A percentile compares a stretch with the other conserved stretches of the same genome.
Conservation (phyloP, 2,329 filamentous ascomycete species). For the Pseudocercospora pini-densiflorae region DNA sequence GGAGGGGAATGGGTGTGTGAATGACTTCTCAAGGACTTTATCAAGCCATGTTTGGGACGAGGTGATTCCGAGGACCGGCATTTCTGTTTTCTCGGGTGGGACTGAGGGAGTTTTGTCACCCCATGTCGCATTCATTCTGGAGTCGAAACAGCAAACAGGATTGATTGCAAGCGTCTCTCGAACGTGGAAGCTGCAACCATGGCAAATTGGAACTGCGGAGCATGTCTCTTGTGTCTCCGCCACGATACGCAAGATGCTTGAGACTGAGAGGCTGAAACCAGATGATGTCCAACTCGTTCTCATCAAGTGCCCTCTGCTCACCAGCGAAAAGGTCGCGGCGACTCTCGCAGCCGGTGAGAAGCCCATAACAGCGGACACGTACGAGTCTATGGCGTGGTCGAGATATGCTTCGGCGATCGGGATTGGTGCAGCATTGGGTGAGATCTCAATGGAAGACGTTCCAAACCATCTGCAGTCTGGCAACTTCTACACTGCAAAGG, state of each 20-base stretch:
- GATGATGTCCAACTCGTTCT: conserved; percentile 14
- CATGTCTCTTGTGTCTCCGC: conserved; percentile 11
- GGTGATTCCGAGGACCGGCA: conserved; percentile 8
- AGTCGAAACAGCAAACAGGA: conserved; percentile 10
- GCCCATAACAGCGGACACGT: conserved; percentile 12
- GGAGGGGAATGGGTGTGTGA: conserved; percentile 21
- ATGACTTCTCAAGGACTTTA: conserved; percentile 16
- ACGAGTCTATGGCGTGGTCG: conserved; percentile 18
- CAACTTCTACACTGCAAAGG: conserved; percentile 11
- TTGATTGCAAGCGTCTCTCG: conserved; percentile 8
- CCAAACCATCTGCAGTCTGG: not conserved
- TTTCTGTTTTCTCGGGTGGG: conserved; percentile 18
- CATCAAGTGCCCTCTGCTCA: conserved; percentile 16
- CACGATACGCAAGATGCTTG: conserved; percentile 7
- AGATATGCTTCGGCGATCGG: conserved; percentile 17
- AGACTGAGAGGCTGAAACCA: conserved; percentile 4
- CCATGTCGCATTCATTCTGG: conserved; percentile 10
- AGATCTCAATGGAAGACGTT: not conserved
- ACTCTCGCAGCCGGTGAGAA: conserved; percentile 4
- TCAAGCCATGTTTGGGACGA: conserved; percentile 11
- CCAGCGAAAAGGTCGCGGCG: conserved; percentile 13
- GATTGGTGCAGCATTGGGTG: conserved; percentile 7
- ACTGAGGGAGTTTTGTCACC: conserved; percentile 20
- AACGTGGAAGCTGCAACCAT: conserved; percentile 14
- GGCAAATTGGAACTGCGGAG: conserved; percentile 13